A percentile compares a stretch with the other conserved stretches of the same genome.
Conservation (phyloP, 768 basidiomycete species). For the Omphalotus guepiniiformis region DNA sequence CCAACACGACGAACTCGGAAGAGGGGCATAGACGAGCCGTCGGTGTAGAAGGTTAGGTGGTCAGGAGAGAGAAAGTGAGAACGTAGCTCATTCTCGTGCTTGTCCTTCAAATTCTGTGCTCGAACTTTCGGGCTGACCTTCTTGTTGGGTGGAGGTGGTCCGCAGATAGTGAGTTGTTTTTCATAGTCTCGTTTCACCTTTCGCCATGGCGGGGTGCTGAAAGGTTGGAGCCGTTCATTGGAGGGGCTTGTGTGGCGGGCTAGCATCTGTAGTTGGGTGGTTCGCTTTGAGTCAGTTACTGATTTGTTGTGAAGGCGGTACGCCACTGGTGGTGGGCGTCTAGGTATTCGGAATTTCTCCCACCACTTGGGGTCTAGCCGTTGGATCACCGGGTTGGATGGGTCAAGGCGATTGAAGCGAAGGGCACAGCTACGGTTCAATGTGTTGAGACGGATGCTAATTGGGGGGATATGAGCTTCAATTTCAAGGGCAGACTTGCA, state of each 20-base stretch:
- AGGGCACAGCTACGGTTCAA: not conserved
- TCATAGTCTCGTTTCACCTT: no score
- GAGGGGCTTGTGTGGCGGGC: not conserved
- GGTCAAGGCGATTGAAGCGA: slow-evolving; percentile 4
- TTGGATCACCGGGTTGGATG: slow-evolving; percentile 13
- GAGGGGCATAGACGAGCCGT: no score
- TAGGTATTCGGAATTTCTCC: slow-evolving; percentile 3
- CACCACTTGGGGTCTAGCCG: slow-evolving; percentile 3
- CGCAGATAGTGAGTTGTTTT: no score
- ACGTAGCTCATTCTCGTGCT: no score
- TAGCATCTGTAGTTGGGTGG: slow-evolving; percentile 1
- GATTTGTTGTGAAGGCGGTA: not conserved
- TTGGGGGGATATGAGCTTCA: slow-evolving; percentile 18
- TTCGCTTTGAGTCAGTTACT: not conserved
- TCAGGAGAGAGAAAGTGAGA: no score
- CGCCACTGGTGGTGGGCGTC: slow-evolving; percentile 10
- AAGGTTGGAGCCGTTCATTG: no score
- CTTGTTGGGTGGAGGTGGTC: no score
- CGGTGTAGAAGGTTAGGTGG: no score
- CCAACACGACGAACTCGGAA: no score
- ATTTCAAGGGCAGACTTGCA: slow-evolving; percentile 24
- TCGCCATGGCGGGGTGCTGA: no score
- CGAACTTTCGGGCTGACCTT: no score
- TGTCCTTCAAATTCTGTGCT: no score
- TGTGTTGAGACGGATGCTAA: slow-evolving; percentile 5